Base-by-base conservation (phyloP, 2,329 filamentous ascomycete species). In the Microascus cirrosus region DNA sequence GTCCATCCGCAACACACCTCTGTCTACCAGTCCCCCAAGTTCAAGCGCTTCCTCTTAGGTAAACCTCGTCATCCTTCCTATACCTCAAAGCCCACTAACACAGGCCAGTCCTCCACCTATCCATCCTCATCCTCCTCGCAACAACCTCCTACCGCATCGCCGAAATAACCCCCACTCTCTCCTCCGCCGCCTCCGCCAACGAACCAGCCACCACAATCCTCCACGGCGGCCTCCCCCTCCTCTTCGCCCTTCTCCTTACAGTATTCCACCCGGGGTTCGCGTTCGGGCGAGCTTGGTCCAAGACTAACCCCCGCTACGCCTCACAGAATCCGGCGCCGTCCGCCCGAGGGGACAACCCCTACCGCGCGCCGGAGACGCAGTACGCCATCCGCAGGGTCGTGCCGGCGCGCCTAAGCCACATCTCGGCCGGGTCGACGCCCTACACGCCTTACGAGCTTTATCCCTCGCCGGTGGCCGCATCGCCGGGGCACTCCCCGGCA, bases 11-110 rank as follows among this genome's bases (percentile, higher is more conserved):
- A 65, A 15, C 72, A 73, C 59, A 66, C 70, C 0, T 61, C 64
- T 2, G 63, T 78, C 18, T 79, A 78, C 61, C 67, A 67, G 10
- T 76, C 76, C 1, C 58, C 64, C 0, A 65, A 66, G 6, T 81
- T 79, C 62, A 74, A 68, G 56, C 65, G 66, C 3, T 78, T 77
- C 50, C 65, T 80, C 3, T 62, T 74, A 56, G 70, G 78, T 81
- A 70, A 60, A 72, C 65, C 7, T 5, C 13, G 13, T 52, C 10
- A 12, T 1, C 48, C 45, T 34, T 22, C 25, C 52, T 35, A 13
- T 24, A 32, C n/a, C 52, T 15, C 39, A 22, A n/a, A 8, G 6
- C 25, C 51, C 12, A 34, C 6, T 34, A 57, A 22, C 39, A 28
- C 48, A 35, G n/a, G 8, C 12, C 35, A 77, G 75, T 66, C 39